Evolutionary conservation across 257 asterid species (phyloP).

Genomic region (Haberlea rhodopensis): DNA sequence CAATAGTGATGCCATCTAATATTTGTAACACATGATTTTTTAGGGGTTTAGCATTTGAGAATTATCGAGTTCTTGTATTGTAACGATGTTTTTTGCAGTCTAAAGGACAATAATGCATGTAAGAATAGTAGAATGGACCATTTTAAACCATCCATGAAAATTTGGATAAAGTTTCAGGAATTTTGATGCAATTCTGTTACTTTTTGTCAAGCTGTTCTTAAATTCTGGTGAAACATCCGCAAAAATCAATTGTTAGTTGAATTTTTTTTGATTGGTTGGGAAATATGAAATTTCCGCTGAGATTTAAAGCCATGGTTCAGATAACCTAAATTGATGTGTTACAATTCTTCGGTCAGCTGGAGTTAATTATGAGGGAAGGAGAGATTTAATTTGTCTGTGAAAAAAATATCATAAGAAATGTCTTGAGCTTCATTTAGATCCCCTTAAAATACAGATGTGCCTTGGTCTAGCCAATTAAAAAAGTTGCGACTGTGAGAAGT

Average conservation of each 20-base stretch:
- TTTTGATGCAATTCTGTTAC: no score
- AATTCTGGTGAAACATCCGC: neutral
- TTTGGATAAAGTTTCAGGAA: no score
- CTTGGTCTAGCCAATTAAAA: slow-evolving; percentile 3
- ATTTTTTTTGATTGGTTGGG: neutral
- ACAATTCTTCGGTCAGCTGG: slow-evolving; percentile 5
- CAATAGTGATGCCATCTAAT: neutral
- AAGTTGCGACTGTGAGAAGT: slow-evolving; percentile 4
- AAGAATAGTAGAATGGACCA: neutral
- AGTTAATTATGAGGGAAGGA: neutral
- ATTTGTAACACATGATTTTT: neutral
- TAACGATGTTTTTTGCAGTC: neutral
- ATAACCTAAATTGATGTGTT: neutral
- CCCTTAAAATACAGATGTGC: neutral
- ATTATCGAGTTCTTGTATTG: neutral
- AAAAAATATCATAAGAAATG: slow-evolving; percentile 7
- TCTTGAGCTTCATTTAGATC: slow-evolving; percentile 2
- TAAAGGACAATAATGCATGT: neutral
- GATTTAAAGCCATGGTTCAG: neutral
- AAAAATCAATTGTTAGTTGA: slow-evolving; percentile 12
- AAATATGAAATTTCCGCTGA: neutral
- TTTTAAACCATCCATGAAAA: neutral
- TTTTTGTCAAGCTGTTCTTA: neutral
- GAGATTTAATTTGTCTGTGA: neutral
- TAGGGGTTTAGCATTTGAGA: neutral